Evolutionary conservation across 2,329 filamentous ascomycete species (phyloP).

Genomic region (Epichloe hybrida): DNA sequence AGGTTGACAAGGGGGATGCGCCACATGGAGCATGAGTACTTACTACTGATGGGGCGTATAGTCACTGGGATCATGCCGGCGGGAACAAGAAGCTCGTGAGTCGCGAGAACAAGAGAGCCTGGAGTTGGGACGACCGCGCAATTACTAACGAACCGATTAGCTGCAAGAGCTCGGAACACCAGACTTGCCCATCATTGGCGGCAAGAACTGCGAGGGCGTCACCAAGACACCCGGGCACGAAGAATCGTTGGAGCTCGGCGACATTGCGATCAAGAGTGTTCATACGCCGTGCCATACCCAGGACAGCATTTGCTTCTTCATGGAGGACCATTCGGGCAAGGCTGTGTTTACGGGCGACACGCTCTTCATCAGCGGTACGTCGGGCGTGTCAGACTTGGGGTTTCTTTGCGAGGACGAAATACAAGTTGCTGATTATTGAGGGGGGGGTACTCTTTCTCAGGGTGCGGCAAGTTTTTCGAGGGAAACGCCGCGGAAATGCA

Average conservation of each 20-base stretch:
- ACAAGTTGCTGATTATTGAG: too few species aligned
- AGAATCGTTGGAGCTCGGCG: constrained; percentile 68
- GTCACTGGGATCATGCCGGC: constrained; percentile 88
- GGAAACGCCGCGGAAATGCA: constrained; percentile 85
- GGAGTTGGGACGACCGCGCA: too few species aligned
- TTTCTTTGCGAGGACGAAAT: not conserved
- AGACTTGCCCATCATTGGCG: constrained; percentile 67
- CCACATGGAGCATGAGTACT: not conserved
- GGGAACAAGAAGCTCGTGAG: constrained; percentile 65
- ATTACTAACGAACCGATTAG: constrained; percentile 8
- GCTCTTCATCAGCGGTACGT: constrained; percentile 73
- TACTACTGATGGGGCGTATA: constrained; percentile 22
- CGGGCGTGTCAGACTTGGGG: not conserved
- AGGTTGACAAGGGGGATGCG: not conserved
- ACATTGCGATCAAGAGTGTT: constrained; percentile 71
- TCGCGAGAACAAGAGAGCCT: not conserved
- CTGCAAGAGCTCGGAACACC: constrained; percentile 36
- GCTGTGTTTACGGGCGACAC: constrained; percentile 95
- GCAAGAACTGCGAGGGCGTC: constrained; percentile 71
- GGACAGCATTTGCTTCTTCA: constrained; percentile 92
- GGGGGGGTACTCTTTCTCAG: constrained; percentile 25
- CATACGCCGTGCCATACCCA: constrained; percentile 97
- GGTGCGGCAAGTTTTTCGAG: constrained; percentile 94
- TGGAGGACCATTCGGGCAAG: constrained; percentile 63
- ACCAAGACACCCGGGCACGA: constrained; percentile 63